phyloP scores from a whole-genome alignment of 148 eudicot species.

The Beta vulgaris region DNA sequence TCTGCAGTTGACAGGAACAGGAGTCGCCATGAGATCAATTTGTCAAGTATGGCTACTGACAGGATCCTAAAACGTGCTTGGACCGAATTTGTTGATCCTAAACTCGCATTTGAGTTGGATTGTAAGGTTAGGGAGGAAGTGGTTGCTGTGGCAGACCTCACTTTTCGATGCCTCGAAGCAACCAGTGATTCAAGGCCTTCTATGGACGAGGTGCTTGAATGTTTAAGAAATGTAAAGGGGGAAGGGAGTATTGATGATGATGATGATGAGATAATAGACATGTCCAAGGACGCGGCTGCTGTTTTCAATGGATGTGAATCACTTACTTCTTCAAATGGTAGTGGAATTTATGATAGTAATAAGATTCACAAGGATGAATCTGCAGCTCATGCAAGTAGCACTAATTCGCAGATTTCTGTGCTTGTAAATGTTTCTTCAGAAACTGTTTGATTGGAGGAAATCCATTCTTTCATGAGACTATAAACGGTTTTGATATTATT shows the following conservation, averaged over 20 bases:
- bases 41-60: constrained; percentile 31
- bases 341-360: not conserved
- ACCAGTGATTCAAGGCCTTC: constrained; percentile 35
- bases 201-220: constrained; percentile 33
- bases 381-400: not conserved
- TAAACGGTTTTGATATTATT: no score
- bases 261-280: not conserved
- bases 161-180: constrained; percentile 36
- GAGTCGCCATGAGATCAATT: constrained; percentile 36
- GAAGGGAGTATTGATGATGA: not conserved
- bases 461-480: no score
- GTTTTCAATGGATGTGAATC: not conserved
- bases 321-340: not conserved
- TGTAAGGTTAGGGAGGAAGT: constrained; percentile 24
- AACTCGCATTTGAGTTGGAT: constrained; percentile 27
- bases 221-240: constrained; percentile 20
- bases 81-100: constrained; percentile 39
- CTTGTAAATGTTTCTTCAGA: constrained; percentile 8
- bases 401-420: not conserved
- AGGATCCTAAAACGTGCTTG: constrained; percentile 26
- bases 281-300: not conserved
- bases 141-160: constrained; percentile 31
- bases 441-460: no score
- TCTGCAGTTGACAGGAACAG: constrained; percentile 43
- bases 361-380: not conserved